Conservation (phyloP, 2,329 filamentous ascomycete genomes). For the Cordyceps tenuipes region DNA sequence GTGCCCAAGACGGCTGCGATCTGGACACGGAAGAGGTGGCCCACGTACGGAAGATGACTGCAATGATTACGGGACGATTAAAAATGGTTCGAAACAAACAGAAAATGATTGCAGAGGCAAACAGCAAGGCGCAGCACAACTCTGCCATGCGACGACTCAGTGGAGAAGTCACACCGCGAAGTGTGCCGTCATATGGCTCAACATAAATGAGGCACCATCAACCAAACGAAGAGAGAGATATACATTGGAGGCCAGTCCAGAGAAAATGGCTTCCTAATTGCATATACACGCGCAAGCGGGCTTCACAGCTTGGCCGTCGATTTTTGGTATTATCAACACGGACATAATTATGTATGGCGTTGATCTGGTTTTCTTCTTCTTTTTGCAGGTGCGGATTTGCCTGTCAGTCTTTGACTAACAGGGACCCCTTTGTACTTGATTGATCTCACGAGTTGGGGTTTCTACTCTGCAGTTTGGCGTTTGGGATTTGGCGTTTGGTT, state of each 20-base stretch:
- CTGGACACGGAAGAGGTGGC: constrained; percentile 56
- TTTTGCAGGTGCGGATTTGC: background rate
- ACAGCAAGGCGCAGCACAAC: constrained; percentile 37
- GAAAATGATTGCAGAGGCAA: constrained; percentile 51
- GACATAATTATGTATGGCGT: background rate
- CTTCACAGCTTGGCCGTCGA: constrained; percentile 1
- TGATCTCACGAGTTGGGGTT: background rate
- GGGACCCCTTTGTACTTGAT: background rate
- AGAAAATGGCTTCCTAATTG: background rate
- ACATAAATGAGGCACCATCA: constrained; percentile 14
- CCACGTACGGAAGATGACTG: constrained; percentile 61
- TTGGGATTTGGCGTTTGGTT: background rate
- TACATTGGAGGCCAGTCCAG: background rate
- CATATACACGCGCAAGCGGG: constrained; percentile 5
- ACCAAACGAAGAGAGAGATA: background rate
- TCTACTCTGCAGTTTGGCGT: constrained; percentile 2
- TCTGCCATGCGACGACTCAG: constrained; percentile 40
- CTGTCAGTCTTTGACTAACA: background rate
- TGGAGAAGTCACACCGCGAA: constrained; percentile 48
- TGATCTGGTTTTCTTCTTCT: background rate
- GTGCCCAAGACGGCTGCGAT: constrained; percentile 16
- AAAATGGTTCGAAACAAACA: constrained; percentile 51
- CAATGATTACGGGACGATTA: constrained; percentile 53
- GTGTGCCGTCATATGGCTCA: constrained; percentile 41
- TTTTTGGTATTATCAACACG: constrained; percentile 1